Evolutionary conservation across 805 yeast species (phyloP).

Genomic region (Ogataea methanolica): DNA sequence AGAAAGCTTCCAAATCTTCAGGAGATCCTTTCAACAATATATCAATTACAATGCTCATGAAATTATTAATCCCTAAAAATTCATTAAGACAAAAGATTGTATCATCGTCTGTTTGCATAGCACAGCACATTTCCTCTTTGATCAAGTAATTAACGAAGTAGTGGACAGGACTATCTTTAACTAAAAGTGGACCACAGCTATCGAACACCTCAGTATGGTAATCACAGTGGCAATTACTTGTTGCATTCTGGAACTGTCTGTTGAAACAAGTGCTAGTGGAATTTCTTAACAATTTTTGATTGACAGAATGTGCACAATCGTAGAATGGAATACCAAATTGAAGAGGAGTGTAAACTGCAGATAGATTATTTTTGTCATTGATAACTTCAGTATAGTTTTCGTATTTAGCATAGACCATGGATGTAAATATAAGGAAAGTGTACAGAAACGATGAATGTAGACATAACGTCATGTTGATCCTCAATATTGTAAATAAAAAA

Average conservation of each 20-base stretch:
- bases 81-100: neutral
- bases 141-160: slow-evolving; percentile 7
- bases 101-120: neutral
- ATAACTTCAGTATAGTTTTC: neutral
- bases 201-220: slow-evolving; percentile 10
- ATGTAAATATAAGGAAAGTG: too few species aligned
- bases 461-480: too few species aligned
- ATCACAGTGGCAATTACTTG: slow-evolving; percentile 3
- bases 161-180: slow-evolving; percentile 6
- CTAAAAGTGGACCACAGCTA: slow-evolving; percentile 7
- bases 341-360: slow-evolving; percentile 9
- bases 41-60: neutral
- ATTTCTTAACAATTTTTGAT: neutral
- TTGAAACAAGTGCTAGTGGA: neutral
- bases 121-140: slow-evolving; percentile 11
- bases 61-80: neutral
- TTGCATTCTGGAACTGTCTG: neutral
- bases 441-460: too few species aligned
- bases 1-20: slow-evolving; percentile 3
- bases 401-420: neutral
- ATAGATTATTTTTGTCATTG: slow-evolving; percentile 1
- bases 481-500: too few species aligned
- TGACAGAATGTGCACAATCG: slow-evolving; percentile 8
- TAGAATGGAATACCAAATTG: slow-evolving; percentile 12
- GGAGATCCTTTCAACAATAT: slow-evolving; percentile 3